These are phyloP conservation scores for Phytophthora sp. DNA, from an alignment of 352 stramenopile genomes.

Conservation along the genomic window DNA sequence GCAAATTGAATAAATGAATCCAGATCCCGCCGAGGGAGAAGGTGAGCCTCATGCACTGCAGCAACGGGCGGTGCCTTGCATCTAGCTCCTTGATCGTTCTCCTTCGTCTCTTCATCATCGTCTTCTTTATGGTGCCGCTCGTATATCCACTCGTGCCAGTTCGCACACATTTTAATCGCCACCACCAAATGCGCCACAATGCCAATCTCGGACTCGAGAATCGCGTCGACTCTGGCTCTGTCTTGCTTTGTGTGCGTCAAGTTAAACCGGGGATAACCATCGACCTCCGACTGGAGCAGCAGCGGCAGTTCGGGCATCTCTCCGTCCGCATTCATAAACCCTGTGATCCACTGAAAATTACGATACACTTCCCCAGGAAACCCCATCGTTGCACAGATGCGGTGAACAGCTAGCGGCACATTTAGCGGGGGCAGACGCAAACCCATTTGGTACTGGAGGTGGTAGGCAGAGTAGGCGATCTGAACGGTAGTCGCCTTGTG, in stretches of 20 bases:
- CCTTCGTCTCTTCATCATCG: constrained; percentile 31
- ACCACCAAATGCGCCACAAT: constrained; percentile 72
- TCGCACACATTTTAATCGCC: constrained; percentile 72
- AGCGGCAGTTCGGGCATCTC: constrained; percentile 49
- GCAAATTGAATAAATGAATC: constrained; percentile 61
- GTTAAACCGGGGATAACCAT: constrained; percentile 27
- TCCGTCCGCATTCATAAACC: constrained; percentile 55
- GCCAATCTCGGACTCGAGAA: constrained; percentile 54
- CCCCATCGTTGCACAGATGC: constrained; percentile 57
- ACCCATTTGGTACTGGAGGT: constrained; percentile 77
- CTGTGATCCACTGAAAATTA: constrained; percentile 75
- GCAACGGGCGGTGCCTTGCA: constrained; percentile 16
- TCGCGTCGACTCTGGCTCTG: constrained; percentile 25
- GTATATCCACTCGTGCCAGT: constrained; percentile 87
- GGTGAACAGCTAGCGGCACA: constrained; percentile 56
- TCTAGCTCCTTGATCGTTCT: constrained; percentile 4
- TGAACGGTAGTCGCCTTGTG: constrained; percentile 47
- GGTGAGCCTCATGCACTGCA: constrained; percentile 20
- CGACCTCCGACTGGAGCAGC: constrained; percentile 26
- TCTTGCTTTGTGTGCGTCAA: constrained; percentile 29
- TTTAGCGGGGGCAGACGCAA: constrained; percentile 78
- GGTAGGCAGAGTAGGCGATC: constrained; percentile 58
- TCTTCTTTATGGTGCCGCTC: constrained; percentile 37
- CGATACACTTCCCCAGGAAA: constrained; percentile 67
- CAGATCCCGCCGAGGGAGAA: constrained; percentile 53